A percentile compares a stretch with the other conserved stretches of the same genome.
These are phyloP conservation scores for Colletotrichum brevisporum DNA, from an alignment of 2,329 filamentous ascomycete genomes.

Conservation along the genomic window DNA sequence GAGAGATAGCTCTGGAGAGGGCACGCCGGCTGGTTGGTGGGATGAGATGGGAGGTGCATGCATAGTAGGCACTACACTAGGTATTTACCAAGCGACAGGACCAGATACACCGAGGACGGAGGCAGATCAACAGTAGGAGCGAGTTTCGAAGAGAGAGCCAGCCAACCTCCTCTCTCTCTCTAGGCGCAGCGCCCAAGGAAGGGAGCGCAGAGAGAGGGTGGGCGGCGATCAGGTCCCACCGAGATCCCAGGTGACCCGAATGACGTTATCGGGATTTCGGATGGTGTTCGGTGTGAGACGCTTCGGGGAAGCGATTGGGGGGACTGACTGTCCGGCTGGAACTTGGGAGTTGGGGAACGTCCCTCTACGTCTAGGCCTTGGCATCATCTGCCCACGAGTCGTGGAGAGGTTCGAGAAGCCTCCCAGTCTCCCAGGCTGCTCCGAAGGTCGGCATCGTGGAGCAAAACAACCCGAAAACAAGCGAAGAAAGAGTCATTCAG, in stretches of 20 bases:
- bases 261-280: slow-evolving; percentile 40
- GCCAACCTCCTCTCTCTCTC: background rate
- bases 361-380: background rate
- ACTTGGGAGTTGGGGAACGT: background rate
- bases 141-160: slow-evolving; percentile 11
- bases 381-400: slow-evolving; percentile 17
- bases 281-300: slow-evolving; percentile 39
- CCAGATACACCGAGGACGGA: slow-evolving; percentile 2
- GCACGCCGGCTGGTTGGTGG: slow-evolving; percentile 17
- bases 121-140: slow-evolving; percentile 3
- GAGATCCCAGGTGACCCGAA: slow-evolving; percentile 40
- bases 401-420: slow-evolving; percentile 26
- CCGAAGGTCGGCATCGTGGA: slow-evolving; percentile 32
- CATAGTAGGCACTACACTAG: background rate
- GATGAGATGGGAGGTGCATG: slow-evolving; percentile 16
- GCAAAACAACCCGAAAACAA: slow-evolving; percentile 13
- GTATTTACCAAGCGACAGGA: background rate
- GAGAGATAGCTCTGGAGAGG: slow-evolving; percentile 7
- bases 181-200: no score
- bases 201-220: slow-evolving; percentile 17
- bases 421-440: slow-evolving; percentile 25
- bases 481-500: slow-evolving; percentile 24
- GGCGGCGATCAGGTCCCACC: slow-evolving; percentile 40
- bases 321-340: background rate
- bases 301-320: background rate